Conservation (phyloP, 1,139 yeast species). For the Suhomyces panamericanus region DNA sequence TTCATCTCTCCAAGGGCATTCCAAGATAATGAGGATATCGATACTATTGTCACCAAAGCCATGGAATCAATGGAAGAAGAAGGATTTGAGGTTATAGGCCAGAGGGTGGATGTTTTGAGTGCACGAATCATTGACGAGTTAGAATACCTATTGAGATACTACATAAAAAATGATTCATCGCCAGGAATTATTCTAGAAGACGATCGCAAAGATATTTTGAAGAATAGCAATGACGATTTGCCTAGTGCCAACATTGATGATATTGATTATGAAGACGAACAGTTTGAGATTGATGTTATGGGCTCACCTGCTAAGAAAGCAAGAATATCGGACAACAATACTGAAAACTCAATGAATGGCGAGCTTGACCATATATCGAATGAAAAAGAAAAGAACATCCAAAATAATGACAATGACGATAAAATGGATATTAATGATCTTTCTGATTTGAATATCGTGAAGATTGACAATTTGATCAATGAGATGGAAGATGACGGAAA, state of each 20-base stretch:
- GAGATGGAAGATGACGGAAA: constrained; percentile 16
- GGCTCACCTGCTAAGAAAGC: constrained; percentile 19
- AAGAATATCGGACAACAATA: constrained; percentile 6
- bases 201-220: constrained; percentile 4
- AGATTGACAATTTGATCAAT: constrained; percentile 41
- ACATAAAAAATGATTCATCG: constrained; percentile 27
- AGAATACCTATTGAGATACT: constrained; percentile 43
- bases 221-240: constrained; percentile 3
- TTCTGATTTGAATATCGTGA: constrained; percentile 40
- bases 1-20: neutral
- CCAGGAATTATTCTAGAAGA: constrained; percentile 27
- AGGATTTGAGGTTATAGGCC: constrained; percentile 28
- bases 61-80: constrained; percentile 9
- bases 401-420: constrained; percentile 13
- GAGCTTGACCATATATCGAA: neutral
- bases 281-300: constrained; percentile 15
- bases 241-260: constrained; percentile 13
- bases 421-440: constrained; percentile 38
- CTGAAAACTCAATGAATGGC: constrained; percentile 4
- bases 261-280: constrained; percentile 12
- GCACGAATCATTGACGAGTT: constrained; percentile 80
- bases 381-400: neutral
- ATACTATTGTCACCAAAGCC: constrained; percentile 11
- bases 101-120: constrained; percentile 69
- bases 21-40: constrained; percentile 8